These are phyloP conservation scores for Picochlorum sp. DNA, from an alignment of 139 green algal genomes.

Conservation along the genomic window DNA sequence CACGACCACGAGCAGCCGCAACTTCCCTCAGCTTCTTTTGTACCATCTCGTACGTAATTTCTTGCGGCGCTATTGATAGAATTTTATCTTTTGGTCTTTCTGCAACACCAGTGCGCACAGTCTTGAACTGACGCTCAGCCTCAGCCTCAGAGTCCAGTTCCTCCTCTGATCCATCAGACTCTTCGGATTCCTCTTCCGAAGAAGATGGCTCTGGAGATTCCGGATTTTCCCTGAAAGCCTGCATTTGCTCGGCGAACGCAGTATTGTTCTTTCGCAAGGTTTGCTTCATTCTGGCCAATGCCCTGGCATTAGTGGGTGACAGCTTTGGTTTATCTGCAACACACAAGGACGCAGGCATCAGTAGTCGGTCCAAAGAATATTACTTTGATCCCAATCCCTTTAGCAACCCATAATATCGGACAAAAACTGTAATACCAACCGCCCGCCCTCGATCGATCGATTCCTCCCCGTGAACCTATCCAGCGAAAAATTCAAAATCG, in stretches of 20 bases:
- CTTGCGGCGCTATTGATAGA: slow-evolving; percentile 71
- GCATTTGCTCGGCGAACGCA: slow-evolving; percentile 43
- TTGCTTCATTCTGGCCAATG: slow-evolving; percentile 94
- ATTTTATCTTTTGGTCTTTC: slow-evolving; percentile 68
- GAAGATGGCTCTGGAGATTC: background rate
- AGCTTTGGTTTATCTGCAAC: slow-evolving; percentile 86
- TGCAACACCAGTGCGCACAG: slow-evolving; percentile 22
- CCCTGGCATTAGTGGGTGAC: slow-evolving; percentile 82
- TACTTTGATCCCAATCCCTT: no score
- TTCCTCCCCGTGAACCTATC: background rate
- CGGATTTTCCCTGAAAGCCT: slow-evolving; percentile 30
- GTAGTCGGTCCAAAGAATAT: background rate
- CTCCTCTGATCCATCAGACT: slow-evolving; percentile 3
- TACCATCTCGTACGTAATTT: slow-evolving; percentile 97
- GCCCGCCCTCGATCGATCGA: no score
- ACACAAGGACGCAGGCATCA: no score
- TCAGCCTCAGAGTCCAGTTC: slow-evolving; percentile 11
- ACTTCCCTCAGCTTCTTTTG: slow-evolving; percentile 87
- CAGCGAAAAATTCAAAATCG: background rate
- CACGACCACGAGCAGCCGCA: slow-evolving; percentile 63
- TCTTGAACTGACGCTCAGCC: slow-evolving; percentile 7
- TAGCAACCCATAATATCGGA: no score
- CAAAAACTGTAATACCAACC: no score
- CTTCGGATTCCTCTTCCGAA: background rate
- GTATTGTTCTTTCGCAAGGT: slow-evolving; percentile 91